These are phyloP conservation scores for Eutrema yunnanense DNA, from an alignment of 345 rosid genomes.

Conservation along the genomic window DNA sequence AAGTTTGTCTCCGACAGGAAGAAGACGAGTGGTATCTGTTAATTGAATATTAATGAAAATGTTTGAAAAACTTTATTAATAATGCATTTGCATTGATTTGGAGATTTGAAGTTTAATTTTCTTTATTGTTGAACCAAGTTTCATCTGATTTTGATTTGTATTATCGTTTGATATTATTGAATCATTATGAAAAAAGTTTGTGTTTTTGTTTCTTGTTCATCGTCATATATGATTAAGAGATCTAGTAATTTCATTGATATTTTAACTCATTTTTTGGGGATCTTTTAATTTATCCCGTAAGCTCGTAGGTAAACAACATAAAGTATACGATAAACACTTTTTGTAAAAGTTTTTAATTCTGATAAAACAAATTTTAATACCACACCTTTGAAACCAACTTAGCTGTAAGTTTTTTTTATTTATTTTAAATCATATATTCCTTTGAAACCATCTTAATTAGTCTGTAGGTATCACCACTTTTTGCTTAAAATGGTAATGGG, in stretches of 20 bases:
- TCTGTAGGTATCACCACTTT: no score
- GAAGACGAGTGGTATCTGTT: slow-evolving; percentile 34
- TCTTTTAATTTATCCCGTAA: background rate
- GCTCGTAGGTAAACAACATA: background rate
- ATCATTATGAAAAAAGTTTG: background rate
- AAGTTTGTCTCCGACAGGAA: slow-evolving; percentile 43
- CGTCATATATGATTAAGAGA: background rate
- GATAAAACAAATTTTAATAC: background rate
- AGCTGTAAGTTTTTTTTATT: no score
- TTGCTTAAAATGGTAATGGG: no score
- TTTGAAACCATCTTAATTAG: no score
- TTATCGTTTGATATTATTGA: slow-evolving; percentile 5
- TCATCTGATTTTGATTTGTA: background rate
- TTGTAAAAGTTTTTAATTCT: background rate
- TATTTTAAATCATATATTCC: no score
- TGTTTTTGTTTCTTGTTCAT: background rate
- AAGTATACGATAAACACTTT: no score
- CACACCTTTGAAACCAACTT: no score
- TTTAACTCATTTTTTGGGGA: no score
- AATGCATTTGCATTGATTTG: slow-evolving; percentile 13
- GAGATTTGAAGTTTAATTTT: slow-evolving; percentile 1
- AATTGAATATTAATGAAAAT: background rate
- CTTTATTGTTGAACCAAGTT: slow-evolving; percentile 7
- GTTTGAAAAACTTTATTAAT: slow-evolving; percentile 5
- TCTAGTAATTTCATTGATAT: background rate